Conservation (phyloP, 2,329 filamentous ascomycete genomes). For the Chrysoporthe austroafricana region DNA sequence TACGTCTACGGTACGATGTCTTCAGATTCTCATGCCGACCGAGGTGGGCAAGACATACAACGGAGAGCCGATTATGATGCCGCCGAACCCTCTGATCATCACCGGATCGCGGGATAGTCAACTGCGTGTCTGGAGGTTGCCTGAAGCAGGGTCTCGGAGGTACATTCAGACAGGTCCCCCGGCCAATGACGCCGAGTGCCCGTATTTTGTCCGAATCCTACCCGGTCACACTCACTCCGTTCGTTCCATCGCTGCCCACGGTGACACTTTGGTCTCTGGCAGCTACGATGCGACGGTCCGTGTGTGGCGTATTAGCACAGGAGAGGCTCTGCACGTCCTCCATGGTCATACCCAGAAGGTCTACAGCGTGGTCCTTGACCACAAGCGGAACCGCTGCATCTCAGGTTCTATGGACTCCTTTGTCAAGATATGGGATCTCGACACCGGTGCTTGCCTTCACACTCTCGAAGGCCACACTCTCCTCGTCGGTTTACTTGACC, state of each 20-base stretch:
- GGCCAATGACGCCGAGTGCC: conserved; percentile 77
- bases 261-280: conserved; percentile 93
- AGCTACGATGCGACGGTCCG: conserved; percentile 95
- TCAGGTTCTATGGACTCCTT: conserved; percentile 98
- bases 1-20: conserved; percentile 92
- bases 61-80: conserved; percentile 83
- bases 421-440: conserved; percentile 96
- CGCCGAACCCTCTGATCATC: conserved; percentile 93
- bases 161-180: conserved; percentile 81
- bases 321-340: conserved; percentile 81
- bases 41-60: conserved; percentile 71
- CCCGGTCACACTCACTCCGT: conserved; percentile 91
- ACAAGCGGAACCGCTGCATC: conserved; percentile 90
- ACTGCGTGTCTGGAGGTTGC: conserved; percentile 91
- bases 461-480: conserved; percentile 92
- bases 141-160: conserved; percentile 74
- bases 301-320: conserved; percentile 97
- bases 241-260: conserved; percentile 91
- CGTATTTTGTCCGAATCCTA: conserved; percentile 89
- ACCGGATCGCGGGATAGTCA: conserved; percentile 96
- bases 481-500: conserved; percentile 87
- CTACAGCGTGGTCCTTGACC: conserved; percentile 94
- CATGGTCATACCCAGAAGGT: conserved; percentile 91
- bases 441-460: conserved; percentile 81
- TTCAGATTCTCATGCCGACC: conserved; percentile 90